Conservation (phyloP, 2,329 filamentous ascomycete species). For the Dactylellina leptospora region DNA sequence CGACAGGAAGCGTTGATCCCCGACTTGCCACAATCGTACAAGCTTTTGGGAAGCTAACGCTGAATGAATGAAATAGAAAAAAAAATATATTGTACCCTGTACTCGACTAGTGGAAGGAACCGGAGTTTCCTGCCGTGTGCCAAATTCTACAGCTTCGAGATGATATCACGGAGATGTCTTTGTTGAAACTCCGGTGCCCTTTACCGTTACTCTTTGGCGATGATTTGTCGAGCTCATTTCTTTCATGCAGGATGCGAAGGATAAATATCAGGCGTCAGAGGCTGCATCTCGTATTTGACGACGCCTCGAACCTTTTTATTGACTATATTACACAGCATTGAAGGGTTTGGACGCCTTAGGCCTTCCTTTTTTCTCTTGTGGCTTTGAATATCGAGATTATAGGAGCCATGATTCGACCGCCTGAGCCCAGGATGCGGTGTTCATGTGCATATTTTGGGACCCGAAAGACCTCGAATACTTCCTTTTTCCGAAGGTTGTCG, state of each 20-base stretch:
- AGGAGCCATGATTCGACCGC: conserved; percentile 30
- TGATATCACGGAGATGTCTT: conserved; percentile 49
- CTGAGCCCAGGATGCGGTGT: conserved; percentile 15
- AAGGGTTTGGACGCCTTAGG: conserved; percentile 16
- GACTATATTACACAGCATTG: conserved; percentile 29
- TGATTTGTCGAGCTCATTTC: not conserved
- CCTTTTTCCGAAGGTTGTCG: conserved; percentile 8
- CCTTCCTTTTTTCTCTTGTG: conserved; percentile 11
- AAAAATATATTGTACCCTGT: too few relatives aligned
- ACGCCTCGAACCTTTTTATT: conserved; percentile 1
- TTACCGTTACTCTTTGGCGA: not conserved
- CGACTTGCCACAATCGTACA: conserved; percentile 53
- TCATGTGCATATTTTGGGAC: conserved; percentile 39
- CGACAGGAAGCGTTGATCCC: conserved; percentile 31
- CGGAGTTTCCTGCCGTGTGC: too few relatives aligned
- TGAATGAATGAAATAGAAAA: too few relatives aligned
- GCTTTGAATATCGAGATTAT: not conserved
- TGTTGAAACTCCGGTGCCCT: too few relatives aligned
- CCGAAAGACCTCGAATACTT: too few relatives aligned
- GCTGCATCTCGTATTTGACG: conserved; percentile 15
- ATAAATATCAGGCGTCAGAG: not conserved
- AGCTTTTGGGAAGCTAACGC: conserved; percentile 6
- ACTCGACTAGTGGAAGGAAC: too few relatives aligned
- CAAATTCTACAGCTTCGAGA: conserved; percentile 17
- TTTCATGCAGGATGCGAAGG: not conserved